Conservation (phyloP, 129 eudicot species). For the Flaveria trinervia region DNA sequence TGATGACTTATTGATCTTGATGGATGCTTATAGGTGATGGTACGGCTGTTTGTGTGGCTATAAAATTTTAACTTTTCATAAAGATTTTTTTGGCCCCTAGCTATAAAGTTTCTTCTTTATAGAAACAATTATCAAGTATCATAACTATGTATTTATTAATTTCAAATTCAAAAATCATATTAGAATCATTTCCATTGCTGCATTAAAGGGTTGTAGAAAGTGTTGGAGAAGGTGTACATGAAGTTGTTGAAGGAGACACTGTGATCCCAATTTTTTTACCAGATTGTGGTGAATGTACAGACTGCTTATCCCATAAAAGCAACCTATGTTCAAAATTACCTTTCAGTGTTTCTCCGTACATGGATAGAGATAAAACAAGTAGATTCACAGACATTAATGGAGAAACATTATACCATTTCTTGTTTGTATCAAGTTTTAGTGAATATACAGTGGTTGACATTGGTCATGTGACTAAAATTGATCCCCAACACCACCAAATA, state of each 20-base stretch:
- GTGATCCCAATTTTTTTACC: slow-evolving; percentile 79
- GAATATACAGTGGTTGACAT: slow-evolving; percentile 90
- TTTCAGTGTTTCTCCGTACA: slow-evolving; percentile 59
- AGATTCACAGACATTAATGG: slow-evolving; percentile 92
- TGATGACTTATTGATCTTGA: neutral
- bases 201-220: slow-evolving; percentile 78
- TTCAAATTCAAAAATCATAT: neutral
- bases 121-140: neutral
- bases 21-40: neutral
- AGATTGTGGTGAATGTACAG: slow-evolving; percentile 81
- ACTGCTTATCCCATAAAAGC: slow-evolving; percentile 76
- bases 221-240: slow-evolving; percentile 73
- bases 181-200: slow-evolving; percentile 27
- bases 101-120: neutral
- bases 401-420: slow-evolving; percentile 63
- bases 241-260: slow-evolving; percentile 64
- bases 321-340: slow-evolving; percentile 75
- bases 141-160: neutral
- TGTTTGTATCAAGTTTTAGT: slow-evolving; percentile 70
- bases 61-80: neutral
- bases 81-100: neutral
- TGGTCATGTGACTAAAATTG: slow-evolving; percentile 64
- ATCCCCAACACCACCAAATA: slow-evolving; percentile 69
- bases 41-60: neutral
- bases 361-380: slow-evolving; percentile 80